Conservation (phyloP, 164 flowering plant genomes). For the Protea cynaroides region DNA sequence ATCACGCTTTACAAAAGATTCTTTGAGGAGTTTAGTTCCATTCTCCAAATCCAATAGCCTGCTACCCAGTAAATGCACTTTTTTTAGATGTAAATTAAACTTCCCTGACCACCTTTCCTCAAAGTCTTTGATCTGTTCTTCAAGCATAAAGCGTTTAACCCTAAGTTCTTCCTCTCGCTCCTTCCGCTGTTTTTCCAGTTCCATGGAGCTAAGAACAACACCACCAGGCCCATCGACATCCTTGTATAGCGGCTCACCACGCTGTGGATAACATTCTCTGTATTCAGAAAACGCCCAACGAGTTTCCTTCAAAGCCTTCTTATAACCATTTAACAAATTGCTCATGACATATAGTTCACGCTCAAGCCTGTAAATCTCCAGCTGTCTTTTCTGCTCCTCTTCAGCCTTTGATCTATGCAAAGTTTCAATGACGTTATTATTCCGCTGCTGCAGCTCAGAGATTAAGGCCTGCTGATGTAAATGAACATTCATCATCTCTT, state of each 20-base stretch:
- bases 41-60: conserved; percentile 27
- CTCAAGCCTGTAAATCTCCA: conserved; percentile 44
- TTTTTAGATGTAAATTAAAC: conserved; percentile 15
- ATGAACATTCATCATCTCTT: conserved; percentile 21
- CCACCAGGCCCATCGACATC: conserved; percentile 72
- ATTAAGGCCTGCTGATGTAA: conserved; percentile 36
- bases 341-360: conserved; percentile 59
- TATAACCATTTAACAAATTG: conserved; percentile 54
- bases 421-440: conserved; percentile 29
- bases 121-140: conserved; percentile 30
- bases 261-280: conserved; percentile 35
- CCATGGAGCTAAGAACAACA: conserved; percentile 49
- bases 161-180: conserved; percentile 64
- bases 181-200: conserved; percentile 44
- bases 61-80: conserved; percentile 16
- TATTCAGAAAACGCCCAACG: conserved; percentile 52
- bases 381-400: conserved; percentile 41
- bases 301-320: conserved; percentile 65
- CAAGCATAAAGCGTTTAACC: conserved; percentile 28
- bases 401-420: conserved; percentile 38
- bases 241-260: conserved; percentile 65
- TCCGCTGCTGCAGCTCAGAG: conserved; percentile 48
- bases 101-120: conserved; percentile 23
- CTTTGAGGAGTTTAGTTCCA: conserved; percentile 26
- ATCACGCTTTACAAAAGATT: conserved; percentile 20